A percentile compares a stretch with the other conserved stretches of the same genome.
These are phyloP conservation scores for Plasmodium gaboni DNA, from an alignment of 169 alveolate species.

Conservation along the genomic window DNA sequence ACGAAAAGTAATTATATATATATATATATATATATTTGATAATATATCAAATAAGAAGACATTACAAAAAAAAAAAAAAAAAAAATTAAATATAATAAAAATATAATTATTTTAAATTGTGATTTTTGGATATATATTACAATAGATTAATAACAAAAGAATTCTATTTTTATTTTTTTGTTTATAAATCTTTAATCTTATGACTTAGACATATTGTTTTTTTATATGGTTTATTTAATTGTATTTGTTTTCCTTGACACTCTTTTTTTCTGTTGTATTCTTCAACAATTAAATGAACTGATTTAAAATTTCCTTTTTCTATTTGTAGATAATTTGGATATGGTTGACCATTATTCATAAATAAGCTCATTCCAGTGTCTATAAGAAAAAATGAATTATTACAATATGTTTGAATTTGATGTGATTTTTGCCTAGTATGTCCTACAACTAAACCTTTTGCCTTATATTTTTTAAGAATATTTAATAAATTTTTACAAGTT, in stretches of 20 bases:
- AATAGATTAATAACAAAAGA: too few species aligned
- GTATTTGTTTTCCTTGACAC: conserved; percentile 10
- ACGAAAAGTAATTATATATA: too few species aligned
- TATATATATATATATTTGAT: too few species aligned
- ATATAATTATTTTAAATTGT: too few species aligned
- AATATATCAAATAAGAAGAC: too few species aligned
- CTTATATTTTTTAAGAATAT: conserved; percentile 23
- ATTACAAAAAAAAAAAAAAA: too few species aligned
- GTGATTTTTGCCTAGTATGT: conserved; percentile 42
- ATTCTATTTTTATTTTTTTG: too few species aligned
- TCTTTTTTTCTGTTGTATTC: background rate
- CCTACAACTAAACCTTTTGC: conserved; percentile 54
- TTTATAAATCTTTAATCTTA: too few species aligned
- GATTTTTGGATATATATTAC: background rate
- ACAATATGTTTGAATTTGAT: conserved; percentile 34
- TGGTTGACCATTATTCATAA: conserved; percentile 44
- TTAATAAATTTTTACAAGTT: conserved; percentile 19
- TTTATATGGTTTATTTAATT: conserved; percentile 14
- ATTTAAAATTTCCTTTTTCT: conserved; percentile 18
- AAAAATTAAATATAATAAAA: too few species aligned
- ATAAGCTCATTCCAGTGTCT: conserved; percentile 72
- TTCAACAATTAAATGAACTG: conserved; percentile 30
- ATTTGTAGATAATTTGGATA: conserved; percentile 40
- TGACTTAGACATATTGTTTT: conserved; percentile 10
- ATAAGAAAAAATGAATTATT: conserved; percentile 35